These are phyloP conservation scores for Globisporangium alternatum DNA, from an alignment of 352 stramenopile genomes.

Conservation along the genomic window DNA sequence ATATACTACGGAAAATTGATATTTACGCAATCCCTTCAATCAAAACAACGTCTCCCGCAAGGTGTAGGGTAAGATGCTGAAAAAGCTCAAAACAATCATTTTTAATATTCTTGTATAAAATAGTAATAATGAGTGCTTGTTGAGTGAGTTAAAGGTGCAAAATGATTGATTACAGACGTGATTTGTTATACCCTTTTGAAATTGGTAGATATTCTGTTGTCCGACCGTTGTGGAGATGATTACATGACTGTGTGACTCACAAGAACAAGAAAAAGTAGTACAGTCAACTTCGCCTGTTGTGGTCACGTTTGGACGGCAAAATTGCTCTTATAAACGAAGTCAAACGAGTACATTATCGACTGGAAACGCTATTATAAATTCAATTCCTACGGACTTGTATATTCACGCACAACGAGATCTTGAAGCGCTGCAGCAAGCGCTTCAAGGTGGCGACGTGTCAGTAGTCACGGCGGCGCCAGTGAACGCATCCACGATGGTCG, in stretches of 20 bases:
- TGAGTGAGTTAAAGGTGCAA: too few species aligned
- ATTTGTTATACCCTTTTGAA: too few species aligned
- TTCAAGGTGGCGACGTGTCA: conserved; percentile 1
- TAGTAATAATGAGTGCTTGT: too few species aligned
- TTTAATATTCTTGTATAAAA: too few species aligned
- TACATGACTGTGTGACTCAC: background rate
- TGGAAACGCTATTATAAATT: conserved; percentile 1
- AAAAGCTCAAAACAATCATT: too few species aligned
- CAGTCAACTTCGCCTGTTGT: too few species aligned
- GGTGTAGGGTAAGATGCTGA: too few species aligned
- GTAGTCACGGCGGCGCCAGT: background rate
- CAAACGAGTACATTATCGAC: background rate
- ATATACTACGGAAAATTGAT: background rate
- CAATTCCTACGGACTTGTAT: background rate
- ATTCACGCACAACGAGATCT: background rate
- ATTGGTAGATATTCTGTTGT: too few species aligned
- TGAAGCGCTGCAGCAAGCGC: conserved; percentile 1
- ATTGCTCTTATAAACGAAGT: too few species aligned
- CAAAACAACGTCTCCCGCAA: background rate
- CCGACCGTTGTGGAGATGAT: background rate
- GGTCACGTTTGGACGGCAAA: too few species aligned
- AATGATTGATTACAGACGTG: too few species aligned
- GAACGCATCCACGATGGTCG: conserved; percentile 4
- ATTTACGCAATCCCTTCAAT: background rate
- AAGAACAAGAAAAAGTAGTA: background rate